Conservation (phyloP, 2,329 filamentous ascomycete species). For the Penicillium expansum region DNA sequence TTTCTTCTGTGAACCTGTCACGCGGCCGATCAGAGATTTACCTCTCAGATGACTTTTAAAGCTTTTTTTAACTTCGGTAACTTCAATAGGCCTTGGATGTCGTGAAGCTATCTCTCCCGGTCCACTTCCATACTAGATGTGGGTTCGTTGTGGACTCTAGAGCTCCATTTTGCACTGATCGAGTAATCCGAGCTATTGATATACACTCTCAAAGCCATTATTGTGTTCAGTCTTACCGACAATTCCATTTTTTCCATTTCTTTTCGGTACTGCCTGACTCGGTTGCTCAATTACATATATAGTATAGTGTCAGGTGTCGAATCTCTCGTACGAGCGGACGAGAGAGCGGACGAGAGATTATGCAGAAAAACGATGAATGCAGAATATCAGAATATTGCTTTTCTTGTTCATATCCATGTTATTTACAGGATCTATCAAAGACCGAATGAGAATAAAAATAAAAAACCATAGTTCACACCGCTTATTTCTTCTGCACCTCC, state of each 20-base stretch:
- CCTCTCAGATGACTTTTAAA: constrained; percentile 10
- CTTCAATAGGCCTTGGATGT: background rate
- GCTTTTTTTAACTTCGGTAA: background rate
- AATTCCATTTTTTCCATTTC: background rate
- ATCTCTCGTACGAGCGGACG: constrained; percentile 4
- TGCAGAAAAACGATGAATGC: background rate
- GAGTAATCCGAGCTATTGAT: constrained; percentile 22
- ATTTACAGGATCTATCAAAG: constrained; percentile 21
- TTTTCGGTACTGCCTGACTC: background rate
- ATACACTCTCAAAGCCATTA: background rate
- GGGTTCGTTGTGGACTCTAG: background rate
- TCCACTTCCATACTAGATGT: background rate
- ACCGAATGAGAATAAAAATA: background rate
- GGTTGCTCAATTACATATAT: background rate
- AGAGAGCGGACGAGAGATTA: constrained; percentile 1
- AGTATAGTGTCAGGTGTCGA: background rate
- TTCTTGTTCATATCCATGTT: constrained; percentile 12
- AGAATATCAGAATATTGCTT: background rate
- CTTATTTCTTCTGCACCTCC: constrained; percentile 32
- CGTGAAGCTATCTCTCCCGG: background rate
- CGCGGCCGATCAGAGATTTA: constrained; percentile 4
- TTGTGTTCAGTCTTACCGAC: background rate
- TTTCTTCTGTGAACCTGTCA: background rate
- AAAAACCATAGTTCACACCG: constrained; percentile 9
- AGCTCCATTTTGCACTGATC: constrained; percentile 9